Evolutionary conservation across 1,284 basidiomycete genomes (phyloP).

Genomic region (Trichosporon inkin): DNA sequence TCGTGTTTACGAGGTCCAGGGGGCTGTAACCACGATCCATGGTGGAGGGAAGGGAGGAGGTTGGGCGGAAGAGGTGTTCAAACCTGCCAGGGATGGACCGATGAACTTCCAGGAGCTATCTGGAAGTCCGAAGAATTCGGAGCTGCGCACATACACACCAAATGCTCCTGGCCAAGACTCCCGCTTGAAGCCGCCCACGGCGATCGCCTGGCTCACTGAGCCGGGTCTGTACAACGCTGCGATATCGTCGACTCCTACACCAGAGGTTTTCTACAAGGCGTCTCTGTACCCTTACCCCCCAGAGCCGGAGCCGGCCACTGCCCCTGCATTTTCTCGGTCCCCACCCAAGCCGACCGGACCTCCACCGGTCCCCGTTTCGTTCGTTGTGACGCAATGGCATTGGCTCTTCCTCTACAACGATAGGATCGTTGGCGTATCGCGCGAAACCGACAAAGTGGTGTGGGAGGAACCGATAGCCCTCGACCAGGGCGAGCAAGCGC

Average conservation of each 20-base stretch:
- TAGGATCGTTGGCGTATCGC: constrained; percentile 70
- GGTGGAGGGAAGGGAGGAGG: constrained; percentile 58
- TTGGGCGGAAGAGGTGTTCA: constrained; percentile 66
- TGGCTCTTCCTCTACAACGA: constrained; percentile 82
- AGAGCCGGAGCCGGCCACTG: constrained; percentile 49
- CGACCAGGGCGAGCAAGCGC: constrained; percentile 62
- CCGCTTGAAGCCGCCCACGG: constrained; percentile 53
- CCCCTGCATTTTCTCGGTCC: neutral
- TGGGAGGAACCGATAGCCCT: constrained; percentile 80
- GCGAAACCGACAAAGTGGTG: constrained; percentile 72
- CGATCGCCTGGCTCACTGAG: constrained; percentile 86
- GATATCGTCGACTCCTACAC: constrained; percentile 30
- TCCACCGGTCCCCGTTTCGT: constrained; percentile 59
- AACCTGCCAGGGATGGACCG: constrained; percentile 64
- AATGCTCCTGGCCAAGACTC: constrained; percentile 59
- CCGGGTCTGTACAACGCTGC: constrained; percentile 78
- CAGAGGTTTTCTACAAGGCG: constrained; percentile 37
- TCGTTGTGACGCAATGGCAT: constrained; percentile 87
- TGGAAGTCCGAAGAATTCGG: constrained; percentile 66
- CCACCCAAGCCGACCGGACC: constrained; percentile 40
- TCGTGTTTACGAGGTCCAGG: constrained; percentile 87
- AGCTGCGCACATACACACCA: constrained; percentile 68
- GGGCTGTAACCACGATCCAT: constrained; percentile 50
- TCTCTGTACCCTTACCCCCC: constrained; percentile 57
- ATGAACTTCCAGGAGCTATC: constrained; percentile 85